Conservation (phyloP, 176 grass and related monocot species). For the Cymbopogon citratus region DNA sequence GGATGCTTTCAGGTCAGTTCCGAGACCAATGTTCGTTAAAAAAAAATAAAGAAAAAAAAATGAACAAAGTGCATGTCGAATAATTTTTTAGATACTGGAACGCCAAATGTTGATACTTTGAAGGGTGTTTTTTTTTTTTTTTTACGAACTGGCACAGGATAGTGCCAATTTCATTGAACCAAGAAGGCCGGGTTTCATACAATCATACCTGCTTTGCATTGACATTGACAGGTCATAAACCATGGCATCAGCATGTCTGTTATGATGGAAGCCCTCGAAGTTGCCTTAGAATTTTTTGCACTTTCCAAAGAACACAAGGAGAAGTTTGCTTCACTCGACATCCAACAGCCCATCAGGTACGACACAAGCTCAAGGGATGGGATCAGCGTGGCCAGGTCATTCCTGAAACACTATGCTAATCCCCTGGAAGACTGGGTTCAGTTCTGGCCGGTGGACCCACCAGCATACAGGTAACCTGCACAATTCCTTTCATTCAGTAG, state of each 20-base stretch:
- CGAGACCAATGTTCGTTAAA: no score
- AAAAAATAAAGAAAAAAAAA: no score
- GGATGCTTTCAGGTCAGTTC: constrained; percentile 74
- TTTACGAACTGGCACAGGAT: no score
- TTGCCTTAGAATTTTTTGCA: neutral
- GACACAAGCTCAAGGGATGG: constrained; percentile 32
- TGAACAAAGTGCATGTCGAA: no score
- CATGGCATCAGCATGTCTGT: constrained; percentile 55
- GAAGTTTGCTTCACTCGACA: constrained; percentile 41
- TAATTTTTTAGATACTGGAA: no score
- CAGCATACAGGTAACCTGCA: constrained; percentile 49
- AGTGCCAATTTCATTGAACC: no score
- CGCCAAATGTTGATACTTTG: no score
- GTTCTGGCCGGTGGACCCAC: constrained; percentile 45
- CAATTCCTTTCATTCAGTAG: neutral
- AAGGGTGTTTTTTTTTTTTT: no score
- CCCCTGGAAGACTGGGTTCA: constrained; percentile 54
- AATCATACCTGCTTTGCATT: neutral
- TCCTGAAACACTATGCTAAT: constrained; percentile 75
- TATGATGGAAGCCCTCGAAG: constrained; percentile 46
- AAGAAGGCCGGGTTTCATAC: no score
- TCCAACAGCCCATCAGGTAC: constrained; percentile 51
- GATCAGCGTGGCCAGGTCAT: constrained; percentile 32
- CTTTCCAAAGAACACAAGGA: constrained; percentile 34
- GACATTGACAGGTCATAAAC: constrained; percentile 42